phyloP scores from a whole-genome alignment of 116 monocot genomes.

The Iris pallida region DNA sequence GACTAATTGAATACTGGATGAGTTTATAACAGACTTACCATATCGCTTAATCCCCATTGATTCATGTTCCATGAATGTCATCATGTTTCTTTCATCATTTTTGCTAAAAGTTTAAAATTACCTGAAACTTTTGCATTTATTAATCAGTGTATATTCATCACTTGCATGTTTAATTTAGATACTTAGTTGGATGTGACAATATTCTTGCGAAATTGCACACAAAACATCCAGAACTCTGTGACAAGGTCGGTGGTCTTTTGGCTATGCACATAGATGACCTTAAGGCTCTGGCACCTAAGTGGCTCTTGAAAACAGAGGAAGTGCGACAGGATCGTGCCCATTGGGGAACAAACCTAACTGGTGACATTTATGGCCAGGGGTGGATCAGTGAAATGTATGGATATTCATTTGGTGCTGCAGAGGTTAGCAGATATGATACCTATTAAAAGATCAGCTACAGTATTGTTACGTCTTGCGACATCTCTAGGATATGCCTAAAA shows the following conservation, averaged over 20 bases:
- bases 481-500: not conserved
- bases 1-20: no score
- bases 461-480: not conserved
- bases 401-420: slow-evolving; percentile 99
- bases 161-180: slow-evolving; percentile 33
- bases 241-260: slow-evolving; percentile 96
- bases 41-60: no score
- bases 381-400: slow-evolving; percentile 99
- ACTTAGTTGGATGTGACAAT: slow-evolving; percentile 91
- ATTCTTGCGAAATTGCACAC: slow-evolving; percentile 87
- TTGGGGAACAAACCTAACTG: slow-evolving; percentile 92
- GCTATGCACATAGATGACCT: slow-evolving; percentile 97
- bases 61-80: no score
- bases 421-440: slow-evolving; percentile 36
- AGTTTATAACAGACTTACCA: no score
- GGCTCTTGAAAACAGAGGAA: slow-evolving; percentile 98
- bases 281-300: slow-evolving; percentile 73
- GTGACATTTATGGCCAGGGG: slow-evolving; percentile 88
- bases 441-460: not conserved
- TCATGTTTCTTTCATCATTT: not conserved
- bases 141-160: not conserved
- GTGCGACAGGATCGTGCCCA: slow-evolving; percentile 87
- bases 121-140: not conserved
- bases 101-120: not conserved
- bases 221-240: slow-evolving; percentile 87